A percentile compares a stretch with the other conserved stretches of the same genome.
phyloP scores from a whole-genome alignment of 2,329 filamentous ascomycete species.

The Fusarium begoniae region DNA sequence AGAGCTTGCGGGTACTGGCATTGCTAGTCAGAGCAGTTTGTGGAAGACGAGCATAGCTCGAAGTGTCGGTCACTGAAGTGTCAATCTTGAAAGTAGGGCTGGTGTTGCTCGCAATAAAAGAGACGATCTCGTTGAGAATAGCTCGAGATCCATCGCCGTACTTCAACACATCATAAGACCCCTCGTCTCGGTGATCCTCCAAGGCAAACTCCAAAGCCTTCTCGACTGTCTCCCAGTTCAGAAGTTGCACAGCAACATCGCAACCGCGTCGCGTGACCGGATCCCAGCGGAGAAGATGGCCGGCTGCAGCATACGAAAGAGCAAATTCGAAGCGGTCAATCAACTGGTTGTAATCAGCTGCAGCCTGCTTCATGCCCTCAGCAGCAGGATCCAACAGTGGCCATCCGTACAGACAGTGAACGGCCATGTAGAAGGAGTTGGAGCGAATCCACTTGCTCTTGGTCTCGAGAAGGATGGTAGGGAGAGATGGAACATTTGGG shows the following conservation, averaged over 20 bases:
- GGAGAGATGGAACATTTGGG: slow-evolving; percentile 37
- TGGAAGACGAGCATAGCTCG: slow-evolving; percentile 54
- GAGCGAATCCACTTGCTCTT: slow-evolving; percentile 63
- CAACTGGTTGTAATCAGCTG: slow-evolving; percentile 51
- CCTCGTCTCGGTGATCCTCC: slow-evolving; percentile 47
- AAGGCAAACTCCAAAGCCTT: slow-evolving; percentile 68
- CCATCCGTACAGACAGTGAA: slow-evolving; percentile 67
- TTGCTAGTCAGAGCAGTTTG: slow-evolving; percentile 23
- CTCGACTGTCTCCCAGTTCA: slow-evolving; percentile 72
- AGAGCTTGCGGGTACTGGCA: slow-evolving; percentile 12
- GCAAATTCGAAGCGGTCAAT: slow-evolving; percentile 62
- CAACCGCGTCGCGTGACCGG: slow-evolving; percentile 66
- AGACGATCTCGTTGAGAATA: slow-evolving; percentile 64
- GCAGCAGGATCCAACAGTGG: slow-evolving; percentile 55
- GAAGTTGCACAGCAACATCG: slow-evolving; percentile 64
- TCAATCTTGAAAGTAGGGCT: slow-evolving; percentile 69
- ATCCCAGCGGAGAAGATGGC: slow-evolving; percentile 64
- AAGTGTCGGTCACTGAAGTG: slow-evolving; percentile 49
- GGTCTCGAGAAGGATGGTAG: slow-evolving; percentile 54
- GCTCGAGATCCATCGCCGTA: slow-evolving; percentile 62
- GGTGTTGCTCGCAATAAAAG: slow-evolving; percentile 69
- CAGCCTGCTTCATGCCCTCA: slow-evolving; percentile 41
- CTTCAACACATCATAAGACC: slow-evolving; percentile 57
- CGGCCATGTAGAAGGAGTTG: slow-evolving; percentile 65
- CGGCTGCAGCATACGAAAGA: slow-evolving; percentile 73